Base-by-base conservation (phyloP, 2,329 filamentous ascomycete genomes). In the Teratosphaeria destructans region DNA sequence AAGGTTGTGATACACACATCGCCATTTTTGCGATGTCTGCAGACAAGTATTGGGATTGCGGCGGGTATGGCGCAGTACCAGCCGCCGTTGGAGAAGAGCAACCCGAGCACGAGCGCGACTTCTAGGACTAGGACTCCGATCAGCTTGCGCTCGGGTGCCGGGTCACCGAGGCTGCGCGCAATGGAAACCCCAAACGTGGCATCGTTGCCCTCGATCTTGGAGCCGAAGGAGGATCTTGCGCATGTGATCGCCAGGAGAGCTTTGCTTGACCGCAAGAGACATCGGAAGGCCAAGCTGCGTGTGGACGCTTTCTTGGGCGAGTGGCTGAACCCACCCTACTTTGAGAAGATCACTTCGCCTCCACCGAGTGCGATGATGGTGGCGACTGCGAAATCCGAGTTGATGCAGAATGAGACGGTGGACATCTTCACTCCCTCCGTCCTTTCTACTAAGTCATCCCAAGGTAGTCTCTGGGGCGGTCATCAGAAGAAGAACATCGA, bases 321-420 rank as follows among this genome's bases (percentile, higher is more conserved):
- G 78, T 99, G 94, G 94, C 80, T 97, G 34, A 89, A 88, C 1
- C 90, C 91, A 1, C 87, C 92, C 70, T 99, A 99, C 73, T 99
- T 93, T 69, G 91, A 96, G 63, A 82, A 88, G 57, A 96, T 96
- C 64, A 93, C 89, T 0, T 89, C 91, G 3, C 94, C 94, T 11
- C 94, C 94, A 0, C 84, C 85, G 52, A 93, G 90, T 3, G 83
- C 87, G 3, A 82, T 94, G 75, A 95, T 99, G 90, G 80, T 97
- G 2, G 88, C 89, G 29, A 84, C 85, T 49, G 93, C 94, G 34
- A 97, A 96, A 74, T 89, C 89, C 27, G 90, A 95, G 67, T 78
- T 99, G 3, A 78, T 96, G 54, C 84, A 87, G 53, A 89, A 89
- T 59, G 88, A 94, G 66, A 75, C 76, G 23, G 75, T 85, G n/a